Evolutionary conservation across 345 rosid genomes (phyloP), one percentile per base, ranked within the genome.

Genomic region (Sisymbrium irio): DNA sequence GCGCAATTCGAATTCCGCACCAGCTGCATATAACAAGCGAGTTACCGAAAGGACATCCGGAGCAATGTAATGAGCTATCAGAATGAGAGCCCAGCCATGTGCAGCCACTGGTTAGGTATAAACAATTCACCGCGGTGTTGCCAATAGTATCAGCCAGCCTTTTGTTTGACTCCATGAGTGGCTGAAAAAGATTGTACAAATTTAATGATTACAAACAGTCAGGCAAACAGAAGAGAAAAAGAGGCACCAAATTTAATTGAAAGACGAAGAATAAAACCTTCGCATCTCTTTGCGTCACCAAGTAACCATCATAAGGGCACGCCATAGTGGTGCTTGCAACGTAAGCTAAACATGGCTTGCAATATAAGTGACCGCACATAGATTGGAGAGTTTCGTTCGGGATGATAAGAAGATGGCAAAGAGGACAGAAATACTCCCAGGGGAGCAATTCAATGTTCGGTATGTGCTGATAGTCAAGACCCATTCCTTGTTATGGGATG

Each of bases 331-430:
- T 89, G 79, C 80, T 67, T n/a, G 78, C 88, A 40, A 81, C 63
- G 35, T 86, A 88, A 6, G 85, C 76, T 44, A 92, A 78, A 65
- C 97, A 92, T 7, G 90, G 90, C 58, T 88, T 88, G 77, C 97
- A 92, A 46, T 85, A 92, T 7, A 92, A 67, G 65, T 92, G 97
- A 66, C 91, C 86, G 75, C 97, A 92, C 72, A 86, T 91, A 3
- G 96, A 83, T 77, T 87, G 97, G 10, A 92, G 73, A 13, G 96
- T 93, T 83, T 92, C 97, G 65, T 81, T 83, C n/a, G 97, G 97
- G 77, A 82, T 78, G 28, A 92, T 85, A 10, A 92, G 91, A 56
- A 85, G 57, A 4, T 91, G 88, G 68, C 96, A 92, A 46, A 89
- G 89, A 8, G 96, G 88, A 62, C 97, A 92, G 71, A 92, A 92